These are phyloP conservation scores for Gracilaria domingensis DNA, from an alignment of 23 red algal species.

Conservation along the genomic window DNA sequence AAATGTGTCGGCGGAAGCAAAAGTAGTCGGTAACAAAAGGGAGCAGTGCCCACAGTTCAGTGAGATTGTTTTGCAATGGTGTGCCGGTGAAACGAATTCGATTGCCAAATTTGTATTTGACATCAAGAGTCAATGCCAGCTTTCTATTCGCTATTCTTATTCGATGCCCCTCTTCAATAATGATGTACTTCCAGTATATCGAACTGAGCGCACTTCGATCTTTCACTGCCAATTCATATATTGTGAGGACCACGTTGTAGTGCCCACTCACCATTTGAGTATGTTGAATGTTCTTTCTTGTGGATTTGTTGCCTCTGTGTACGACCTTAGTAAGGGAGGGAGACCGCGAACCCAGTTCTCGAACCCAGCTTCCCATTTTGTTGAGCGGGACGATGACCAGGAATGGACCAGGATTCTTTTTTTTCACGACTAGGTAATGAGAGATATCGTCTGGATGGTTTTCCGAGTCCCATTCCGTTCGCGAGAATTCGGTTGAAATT, in stretches of 20 bases:
- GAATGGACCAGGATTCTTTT: slow-evolving; percentile 83
- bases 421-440: slow-evolving; percentile 85
- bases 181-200: slow-evolving; percentile 89
- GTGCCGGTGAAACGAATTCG: slow-evolving; percentile 21
- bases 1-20: slow-evolving; percentile 89
- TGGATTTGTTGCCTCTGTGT: slow-evolving; percentile 78
- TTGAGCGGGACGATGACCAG: slow-evolving; percentile 92
- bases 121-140: slow-evolving; percentile 80
- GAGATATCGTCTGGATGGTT: slow-evolving; percentile 97
- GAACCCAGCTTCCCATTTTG: slow-evolving; percentile 95
- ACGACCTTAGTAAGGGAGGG: slow-evolving; percentile 82
- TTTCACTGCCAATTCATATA: slow-evolving; percentile 88
- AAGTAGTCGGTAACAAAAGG: slow-evolving; percentile 97
- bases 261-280: slow-evolving; percentile 44
- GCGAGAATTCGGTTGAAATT: slow-evolving; percentile 93
- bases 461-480: slow-evolving; percentile 98
- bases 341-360: slow-evolving; percentile 89
- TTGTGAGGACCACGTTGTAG: slow-evolving; percentile 94
- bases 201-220: slow-evolving; percentile 70
- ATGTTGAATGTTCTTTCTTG: slow-evolving; percentile 66
- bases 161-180: slow-evolving; percentile 98
- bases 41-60: slow-evolving; percentile 95
- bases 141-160: slow-evolving; percentile 96
- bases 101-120: slow-evolving; percentile 77
- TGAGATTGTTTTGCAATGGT: slow-evolving; percentile 83